Base-by-base conservation (phyloP, 352 stramenopile genomes). In the Peronospora belbahrii region DNA sequence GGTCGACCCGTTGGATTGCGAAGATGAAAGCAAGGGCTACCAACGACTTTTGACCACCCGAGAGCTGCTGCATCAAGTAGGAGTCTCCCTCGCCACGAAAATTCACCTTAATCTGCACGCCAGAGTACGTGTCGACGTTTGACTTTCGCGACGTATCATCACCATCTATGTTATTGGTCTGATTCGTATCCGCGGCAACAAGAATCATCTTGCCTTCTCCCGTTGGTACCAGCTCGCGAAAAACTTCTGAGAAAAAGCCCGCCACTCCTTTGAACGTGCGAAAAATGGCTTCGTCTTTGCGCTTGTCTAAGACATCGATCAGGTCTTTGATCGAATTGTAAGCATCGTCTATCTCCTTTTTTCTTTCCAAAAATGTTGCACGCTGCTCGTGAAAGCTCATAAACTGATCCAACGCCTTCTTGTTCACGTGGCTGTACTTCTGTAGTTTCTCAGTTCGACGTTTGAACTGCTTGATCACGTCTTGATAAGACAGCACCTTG, bases 11-110 rank as follows among this genome's bases (percentile, higher is more conserved):
- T 63, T 97, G 87, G 43, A 99, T 99, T 3, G 97, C 95, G 67
- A 99, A 99, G 52, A 99, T 99, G 51, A 99, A 96, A n/a, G 96
- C 95, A 25, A 99, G 77, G 3, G 97, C 96, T 10, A 99, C 96
- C 28, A 99, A 74, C 2, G 97, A 94, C 62, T 99, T 99, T 64
- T 99, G 97, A 3, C 97, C 97, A 32, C 97, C 97, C 10, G 95
- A 99, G 6, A 99, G 88, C 52, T 98, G 95, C 48, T 96, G 90
- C 95, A 99, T 99, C 25, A 98, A 57, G 51, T 97, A 98, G 9
- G 97, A 96, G 61, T 99, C 94, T 14, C 87, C 94, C 44, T 97
- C 83, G 20, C 79, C 83, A 18, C 84, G 95, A 70, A 99, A 99
- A 34, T 86, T 95, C 35, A 99, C 96, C 53, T 97, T 97, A 61